Conservation (phyloP, 306 rosid species). For the Sicyos edulis region DNA sequence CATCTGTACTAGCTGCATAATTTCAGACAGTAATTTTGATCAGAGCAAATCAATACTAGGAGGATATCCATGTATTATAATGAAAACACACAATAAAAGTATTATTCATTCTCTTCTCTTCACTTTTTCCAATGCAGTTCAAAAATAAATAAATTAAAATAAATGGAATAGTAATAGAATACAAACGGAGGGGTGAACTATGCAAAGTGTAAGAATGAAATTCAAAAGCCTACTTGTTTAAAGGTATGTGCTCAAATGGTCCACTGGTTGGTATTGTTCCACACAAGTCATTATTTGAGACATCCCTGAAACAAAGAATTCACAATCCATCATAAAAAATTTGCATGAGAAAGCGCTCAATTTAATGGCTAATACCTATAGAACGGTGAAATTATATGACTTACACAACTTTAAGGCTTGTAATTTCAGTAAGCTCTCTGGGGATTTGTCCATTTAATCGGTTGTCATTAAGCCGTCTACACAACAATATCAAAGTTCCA, state of each 20-base stretch:
- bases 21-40: background rate
- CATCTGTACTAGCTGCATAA: background rate
- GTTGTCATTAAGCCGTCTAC: slow-evolving; percentile 86
- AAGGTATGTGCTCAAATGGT: slow-evolving; percentile 84
- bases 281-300: slow-evolving; percentile 76
- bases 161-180: too few species aligned
- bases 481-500: slow-evolving; percentile 20
- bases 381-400: slow-evolving; percentile 24
- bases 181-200: background rate
- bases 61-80: too few species aligned
- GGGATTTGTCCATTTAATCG: slow-evolving; percentile 74
- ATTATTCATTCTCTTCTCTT: background rate
- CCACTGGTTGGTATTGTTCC: slow-evolving; percentile 89
- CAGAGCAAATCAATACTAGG: background rate
- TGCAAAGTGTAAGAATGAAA: background rate
- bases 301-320: slow-evolving; percentile 52
- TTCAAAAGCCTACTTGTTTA: slow-evolving; percentile 55
- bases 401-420: slow-evolving; percentile 96
- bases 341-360: background rate
- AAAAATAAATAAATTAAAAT: too few species aligned
- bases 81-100: background rate
- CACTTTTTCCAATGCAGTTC: too few species aligned
- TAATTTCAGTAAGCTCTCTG: slow-evolving; percentile 50
- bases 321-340: background rate
- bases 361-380: too few species aligned